Percentiles rank a stretch among this genome's conserved stretches.
These are phyloP conservation scores for Colletotrichum cereale DNA, from an alignment of 2,329 filamentous ascomycete genomes.

Conservation along the genomic window DNA sequence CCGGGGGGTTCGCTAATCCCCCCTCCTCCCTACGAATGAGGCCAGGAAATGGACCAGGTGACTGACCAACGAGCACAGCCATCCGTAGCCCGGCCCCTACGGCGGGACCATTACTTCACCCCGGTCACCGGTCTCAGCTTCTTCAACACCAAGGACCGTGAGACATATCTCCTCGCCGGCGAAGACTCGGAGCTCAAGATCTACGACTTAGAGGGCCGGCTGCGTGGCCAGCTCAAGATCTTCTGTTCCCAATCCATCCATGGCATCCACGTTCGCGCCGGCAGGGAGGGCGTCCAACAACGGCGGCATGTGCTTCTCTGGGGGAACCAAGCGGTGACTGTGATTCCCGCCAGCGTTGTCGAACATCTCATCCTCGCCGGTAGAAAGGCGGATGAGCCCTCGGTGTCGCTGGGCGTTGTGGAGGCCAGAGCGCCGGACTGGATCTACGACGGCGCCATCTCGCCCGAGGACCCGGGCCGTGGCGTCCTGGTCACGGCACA, in stretches of 20 bases:
- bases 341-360: conserved; percentile 50
- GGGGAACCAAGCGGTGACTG: conserved; percentile 74
- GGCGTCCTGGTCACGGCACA: conserved; percentile 85
- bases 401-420: conserved; percentile 37
- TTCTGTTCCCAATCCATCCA: conserved; percentile 81
- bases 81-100: conserved; percentile 35
- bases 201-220: conserved; percentile 57
- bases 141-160: conserved; percentile 49
- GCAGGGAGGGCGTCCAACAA: conserved; percentile 39
- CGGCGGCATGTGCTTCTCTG: conserved; percentile 68
- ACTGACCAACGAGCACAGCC: conserved; percentile 5
- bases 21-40: not conserved
- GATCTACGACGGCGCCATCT: conserved; percentile 77
- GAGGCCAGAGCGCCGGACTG: conserved; percentile 75
- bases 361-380: conserved; percentile 45
- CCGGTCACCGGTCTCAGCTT: conserved; percentile 73
- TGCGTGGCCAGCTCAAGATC: conserved; percentile 60
- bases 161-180: conserved; percentile 65
- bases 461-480: conserved; percentile 54
- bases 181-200: conserved; percentile 71
- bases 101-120: conserved; percentile 57
- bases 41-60: not conserved
- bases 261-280: conserved; percentile 68
- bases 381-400: conserved; percentile 30
- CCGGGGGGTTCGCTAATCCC: not conserved